These are phyloP conservation scores for Tolypocladium ophioglossoides DNA, from an alignment of 2,329 filamentous ascomycete genomes.

Conservation along the genomic window DNA sequence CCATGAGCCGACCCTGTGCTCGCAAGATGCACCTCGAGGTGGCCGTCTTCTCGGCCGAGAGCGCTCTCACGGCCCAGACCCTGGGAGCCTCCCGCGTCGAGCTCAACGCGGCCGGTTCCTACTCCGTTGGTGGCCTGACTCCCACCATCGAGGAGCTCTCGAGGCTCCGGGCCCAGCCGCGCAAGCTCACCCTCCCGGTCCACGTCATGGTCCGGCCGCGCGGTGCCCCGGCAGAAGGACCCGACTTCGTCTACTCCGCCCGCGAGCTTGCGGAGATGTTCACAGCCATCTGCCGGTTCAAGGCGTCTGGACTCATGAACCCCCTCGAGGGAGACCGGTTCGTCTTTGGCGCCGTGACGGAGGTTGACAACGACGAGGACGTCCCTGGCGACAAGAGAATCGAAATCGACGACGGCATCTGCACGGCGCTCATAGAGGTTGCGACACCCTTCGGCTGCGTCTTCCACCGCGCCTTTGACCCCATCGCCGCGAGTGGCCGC, in stretches of 20 bases:
- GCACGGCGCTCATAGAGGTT: conserved; percentile 26
- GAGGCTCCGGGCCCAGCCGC: conserved; percentile 11
- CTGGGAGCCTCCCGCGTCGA: conserved; percentile 41
- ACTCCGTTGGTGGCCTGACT: conserved; percentile 39
- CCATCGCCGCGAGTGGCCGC: conserved; percentile 21
- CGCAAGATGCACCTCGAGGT: conserved; percentile 33
- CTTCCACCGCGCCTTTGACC: conserved; percentile 49
- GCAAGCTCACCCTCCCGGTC: conserved; percentile 24
- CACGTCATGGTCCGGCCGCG: conserved; percentile 47
- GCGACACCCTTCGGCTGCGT: conserved; percentile 34
- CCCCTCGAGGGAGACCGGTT: conserved; percentile 39
- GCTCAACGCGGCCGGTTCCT: conserved; percentile 41
- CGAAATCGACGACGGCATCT: conserved; percentile 29
- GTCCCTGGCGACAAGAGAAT: conserved; percentile 3
- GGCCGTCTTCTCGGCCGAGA: conserved; percentile 38
- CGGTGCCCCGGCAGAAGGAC: conserved; percentile 6
- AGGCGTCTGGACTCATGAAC: conserved; percentile 24
- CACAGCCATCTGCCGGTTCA: conserved; percentile 25
- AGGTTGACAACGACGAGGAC: conserved; percentile 1
- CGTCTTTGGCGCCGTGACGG: conserved; percentile 39
- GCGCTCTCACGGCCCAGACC: conserved; percentile 26
- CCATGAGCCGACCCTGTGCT: background rate
- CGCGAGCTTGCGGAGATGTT: conserved; percentile 35
- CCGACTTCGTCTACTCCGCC: conserved; percentile 39
- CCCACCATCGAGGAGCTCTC: conserved; percentile 31